These are phyloP conservation scores for Choiromyces venosus DNA, from an alignment of 495 filamentous ascomycete genomes.

Conservation along the genomic window DNA sequence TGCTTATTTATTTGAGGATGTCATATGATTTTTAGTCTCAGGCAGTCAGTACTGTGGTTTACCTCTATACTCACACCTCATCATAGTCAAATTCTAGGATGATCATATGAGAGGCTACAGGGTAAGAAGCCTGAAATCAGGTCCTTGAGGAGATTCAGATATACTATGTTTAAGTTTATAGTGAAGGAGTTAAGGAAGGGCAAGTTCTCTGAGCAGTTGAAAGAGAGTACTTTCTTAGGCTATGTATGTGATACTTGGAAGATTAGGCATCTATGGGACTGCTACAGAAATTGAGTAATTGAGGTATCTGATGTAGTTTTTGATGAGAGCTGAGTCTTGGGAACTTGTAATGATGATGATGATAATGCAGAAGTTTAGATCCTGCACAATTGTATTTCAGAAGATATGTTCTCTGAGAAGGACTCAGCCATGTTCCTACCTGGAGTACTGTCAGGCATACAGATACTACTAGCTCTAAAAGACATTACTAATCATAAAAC, in stretches of 20 bases:
- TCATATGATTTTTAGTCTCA: not conserved
- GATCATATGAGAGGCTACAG: not conserved
- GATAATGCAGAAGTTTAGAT: too few species aligned
- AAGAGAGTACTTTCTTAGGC: not conserved
- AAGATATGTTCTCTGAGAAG: too few species aligned
- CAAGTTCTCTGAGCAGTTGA: not conserved
- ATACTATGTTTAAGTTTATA: not conserved
- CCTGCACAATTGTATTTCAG: too few species aligned
- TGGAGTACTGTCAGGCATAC: too few species aligned
- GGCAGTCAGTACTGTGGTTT: not conserved
- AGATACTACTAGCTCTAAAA: too few species aligned
- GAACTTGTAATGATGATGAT: too few species aligned
- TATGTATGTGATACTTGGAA: constrained; percentile 1
- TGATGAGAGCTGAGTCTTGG: too few species aligned
- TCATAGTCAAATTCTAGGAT: not conserved
- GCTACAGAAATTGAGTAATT: not conserved
- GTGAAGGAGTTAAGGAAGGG: not conserved
- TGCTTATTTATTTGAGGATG: not conserved
- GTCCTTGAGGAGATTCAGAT: not conserved
- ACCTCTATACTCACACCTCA: not conserved
- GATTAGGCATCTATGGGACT: not conserved
- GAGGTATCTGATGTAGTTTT: too few species aligned
- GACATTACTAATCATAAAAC: too few species aligned
- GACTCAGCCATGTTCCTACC: too few species aligned
- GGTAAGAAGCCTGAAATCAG: not conserved